These are phyloP conservation scores for Penicillium brevicompactum DNA, from an alignment of 2,329 filamentous ascomycete genomes.

Conservation along the genomic window DNA sequence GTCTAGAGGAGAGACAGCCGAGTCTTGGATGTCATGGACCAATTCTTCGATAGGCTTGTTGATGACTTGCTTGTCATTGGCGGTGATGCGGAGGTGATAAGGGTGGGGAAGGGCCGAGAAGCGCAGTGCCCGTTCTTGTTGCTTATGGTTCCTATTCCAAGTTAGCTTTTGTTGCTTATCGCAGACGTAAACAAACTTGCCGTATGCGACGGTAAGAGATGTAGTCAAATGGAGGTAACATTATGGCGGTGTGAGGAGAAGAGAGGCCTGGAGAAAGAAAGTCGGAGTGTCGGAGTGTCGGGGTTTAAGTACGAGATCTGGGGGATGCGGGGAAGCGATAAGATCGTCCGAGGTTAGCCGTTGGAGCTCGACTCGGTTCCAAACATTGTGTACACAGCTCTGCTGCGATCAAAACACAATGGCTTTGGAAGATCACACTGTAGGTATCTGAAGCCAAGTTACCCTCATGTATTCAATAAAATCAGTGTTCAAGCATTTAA, in stretches of 20 bases:
- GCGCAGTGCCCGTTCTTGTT: slow-evolving; percentile 70
- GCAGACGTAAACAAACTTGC: slow-evolving; percentile 50
- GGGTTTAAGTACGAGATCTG: slow-evolving; percentile 11
- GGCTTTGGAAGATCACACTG: too few species aligned
- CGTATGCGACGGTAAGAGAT: slow-evolving; percentile 71
- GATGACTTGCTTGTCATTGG: slow-evolving; percentile 67
- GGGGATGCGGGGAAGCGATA: slow-evolving; percentile 25
- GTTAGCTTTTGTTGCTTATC: not conserved
- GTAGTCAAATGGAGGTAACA: slow-evolving; percentile 64
- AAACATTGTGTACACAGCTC: not conserved
- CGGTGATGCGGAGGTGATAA: slow-evolving; percentile 68
- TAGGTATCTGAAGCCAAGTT: too few species aligned
- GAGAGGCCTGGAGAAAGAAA: not conserved
- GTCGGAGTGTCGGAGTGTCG: slow-evolving; percentile 1
- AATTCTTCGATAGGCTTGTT: slow-evolving; percentile 74
- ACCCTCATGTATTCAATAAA: not conserved
- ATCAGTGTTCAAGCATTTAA: not conserved
- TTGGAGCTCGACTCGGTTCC: not conserved
- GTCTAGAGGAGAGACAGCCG: slow-evolving; percentile 65
- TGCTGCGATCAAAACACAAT: too few species aligned
- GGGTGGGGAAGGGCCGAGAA: slow-evolving; percentile 66
- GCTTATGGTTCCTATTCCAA: slow-evolving; percentile 66
- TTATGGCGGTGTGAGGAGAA: slow-evolving; percentile 24
- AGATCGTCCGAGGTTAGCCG: slow-evolving; percentile 10
- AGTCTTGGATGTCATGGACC: slow-evolving; percentile 75